phyloP scores from a whole-genome alignment of 2,329 filamentous ascomycete species.

The Salinomyces thailandicus region DNA sequence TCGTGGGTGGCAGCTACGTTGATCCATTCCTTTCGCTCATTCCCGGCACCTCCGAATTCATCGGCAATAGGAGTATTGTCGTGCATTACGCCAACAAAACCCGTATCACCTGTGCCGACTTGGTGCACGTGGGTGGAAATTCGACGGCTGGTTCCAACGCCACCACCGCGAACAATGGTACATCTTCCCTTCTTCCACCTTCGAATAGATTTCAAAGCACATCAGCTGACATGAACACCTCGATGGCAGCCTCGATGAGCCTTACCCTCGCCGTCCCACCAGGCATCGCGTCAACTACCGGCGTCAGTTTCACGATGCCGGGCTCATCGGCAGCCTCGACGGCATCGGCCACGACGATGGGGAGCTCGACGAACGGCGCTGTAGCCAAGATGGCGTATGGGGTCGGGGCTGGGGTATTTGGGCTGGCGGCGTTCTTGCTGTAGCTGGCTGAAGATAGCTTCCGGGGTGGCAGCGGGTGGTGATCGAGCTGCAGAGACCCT shows the following conservation, averaged over 20 bases:
- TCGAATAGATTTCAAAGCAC: not conserved
- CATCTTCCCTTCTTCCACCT: not conserved
- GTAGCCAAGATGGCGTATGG: not conserved
- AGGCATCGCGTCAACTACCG: not conserved
- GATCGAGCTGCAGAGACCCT: too few species aligned
- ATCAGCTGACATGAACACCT: not conserved
- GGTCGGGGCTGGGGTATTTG: not conserved
- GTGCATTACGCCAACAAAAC: constrained; percentile 1
- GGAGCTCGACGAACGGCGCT: not conserved
- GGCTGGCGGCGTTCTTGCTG: not conserved
- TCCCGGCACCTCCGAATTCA: not conserved
- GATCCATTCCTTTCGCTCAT: not conserved
- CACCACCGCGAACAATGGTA: not conserved
- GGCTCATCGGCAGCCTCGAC: not conserved
- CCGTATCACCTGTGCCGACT: not conserved
- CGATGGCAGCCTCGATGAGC: not conserved
- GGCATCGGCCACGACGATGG: not conserved
- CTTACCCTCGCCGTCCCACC: not conserved
- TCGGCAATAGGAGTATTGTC: not conserved
- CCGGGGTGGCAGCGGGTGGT: too few species aligned
- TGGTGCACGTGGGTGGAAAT: not conserved
- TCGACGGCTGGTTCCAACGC: not conserved
- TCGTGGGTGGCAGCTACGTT: not conserved
- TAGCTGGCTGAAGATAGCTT: too few species aligned
- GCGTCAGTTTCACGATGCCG: too few species aligned